Percentiles rank a stretch among this genome's conserved stretches.
Evolutionary conservation across 192 early-diverging fungal genomes (phyloP).

Genomic region (Powellomyces hirtus): DNA sequence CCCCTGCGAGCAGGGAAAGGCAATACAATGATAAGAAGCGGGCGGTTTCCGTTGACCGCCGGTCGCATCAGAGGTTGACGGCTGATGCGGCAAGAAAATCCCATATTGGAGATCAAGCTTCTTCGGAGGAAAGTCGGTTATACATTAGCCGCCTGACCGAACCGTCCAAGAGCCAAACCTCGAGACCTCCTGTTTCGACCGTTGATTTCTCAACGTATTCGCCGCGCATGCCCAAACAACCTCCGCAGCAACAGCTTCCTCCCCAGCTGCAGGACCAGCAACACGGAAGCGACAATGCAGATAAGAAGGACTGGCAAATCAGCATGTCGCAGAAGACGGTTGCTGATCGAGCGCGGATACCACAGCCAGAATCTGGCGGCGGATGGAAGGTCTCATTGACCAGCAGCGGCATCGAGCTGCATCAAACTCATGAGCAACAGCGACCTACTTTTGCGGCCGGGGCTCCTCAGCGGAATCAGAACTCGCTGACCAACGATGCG

Average conservation of each 20-base stretch:
- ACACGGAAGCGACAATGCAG: not conserved
- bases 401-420: not conserved
- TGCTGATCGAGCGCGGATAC: not conserved
- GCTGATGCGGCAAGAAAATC: not conserved
- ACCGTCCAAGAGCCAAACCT: too few species aligned
- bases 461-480: not conserved
- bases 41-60: not conserved
- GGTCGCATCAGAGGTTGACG: not conserved
- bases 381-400: not conserved
- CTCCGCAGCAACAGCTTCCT: conserved; percentile 3
- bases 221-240: conserved; percentile 3
- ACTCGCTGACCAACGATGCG: not conserved
- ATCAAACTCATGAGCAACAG: not conserved
- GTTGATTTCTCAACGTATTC: not conserved
- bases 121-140: not conserved
- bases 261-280: not conserved
- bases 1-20: not conserved
- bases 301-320: not conserved
- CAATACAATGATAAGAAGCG: not conserved
- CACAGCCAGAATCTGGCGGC: not conserved
- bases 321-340: not conserved
- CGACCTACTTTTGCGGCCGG: too few species aligned
- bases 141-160: too few species aligned
- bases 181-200: not conserved
- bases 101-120: not conserved